These are phyloP conservation scores for Fusarium anguioides DNA, from an alignment of 2,329 filamentous ascomycete species.

Conservation along the genomic window DNA sequence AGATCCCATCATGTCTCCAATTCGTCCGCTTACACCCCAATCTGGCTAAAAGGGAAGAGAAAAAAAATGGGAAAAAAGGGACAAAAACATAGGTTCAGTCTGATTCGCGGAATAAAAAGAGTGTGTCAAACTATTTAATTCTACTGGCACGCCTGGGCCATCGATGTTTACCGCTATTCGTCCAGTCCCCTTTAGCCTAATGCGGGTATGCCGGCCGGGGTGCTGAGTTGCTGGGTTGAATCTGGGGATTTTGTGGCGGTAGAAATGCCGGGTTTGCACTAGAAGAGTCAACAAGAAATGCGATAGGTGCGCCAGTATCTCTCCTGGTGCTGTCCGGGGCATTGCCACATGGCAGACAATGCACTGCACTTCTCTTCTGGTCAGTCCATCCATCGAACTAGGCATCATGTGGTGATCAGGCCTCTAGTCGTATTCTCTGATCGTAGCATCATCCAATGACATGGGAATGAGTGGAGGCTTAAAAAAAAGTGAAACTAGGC, in stretches of 20 bases:
- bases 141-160: not conserved
- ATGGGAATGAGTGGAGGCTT: slow-evolving; percentile 9
- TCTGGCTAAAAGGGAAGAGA: slow-evolving; percentile 4
- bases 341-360: slow-evolving; percentile 2
- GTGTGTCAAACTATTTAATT: slow-evolving; percentile 6
- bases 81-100: rapidly evolving
- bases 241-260: slow-evolving; percentile 18
- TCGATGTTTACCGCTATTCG: not conserved
- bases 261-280: not conserved
- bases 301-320: slow-evolving; percentile 17
- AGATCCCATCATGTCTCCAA: not conserved
- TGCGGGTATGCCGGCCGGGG: slow-evolving; percentile 8
- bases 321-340: too few relatives aligned
- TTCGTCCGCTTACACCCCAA: slow-evolving; percentile 19
- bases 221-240: not conserved
- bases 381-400: not conserved
- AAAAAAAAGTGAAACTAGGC: slow-evolving; percentile 9
- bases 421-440: not conserved
- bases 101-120: slow-evolving; percentile 15
- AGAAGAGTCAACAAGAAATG: not conserved
- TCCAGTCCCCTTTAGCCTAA: slow-evolving; percentile 16
- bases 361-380: too few relatives aligned
- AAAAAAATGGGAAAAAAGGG: not conserved
- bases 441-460: not conserved
- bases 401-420: slow-evolving; percentile 7